Base-by-base conservation (phyloP, 805 yeast genomes). In the Geotrichum ghanense region DNA sequence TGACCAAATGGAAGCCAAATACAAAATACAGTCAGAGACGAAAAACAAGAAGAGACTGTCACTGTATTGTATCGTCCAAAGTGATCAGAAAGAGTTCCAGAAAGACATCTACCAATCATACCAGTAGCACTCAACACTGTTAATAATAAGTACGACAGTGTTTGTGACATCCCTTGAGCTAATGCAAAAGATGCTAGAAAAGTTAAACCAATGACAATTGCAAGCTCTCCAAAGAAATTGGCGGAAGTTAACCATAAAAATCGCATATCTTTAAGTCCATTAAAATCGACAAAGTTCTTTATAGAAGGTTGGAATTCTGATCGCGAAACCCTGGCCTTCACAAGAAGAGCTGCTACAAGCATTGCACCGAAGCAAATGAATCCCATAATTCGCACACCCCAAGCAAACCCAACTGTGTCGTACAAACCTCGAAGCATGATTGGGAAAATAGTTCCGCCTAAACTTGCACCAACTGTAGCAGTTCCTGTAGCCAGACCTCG, bases 311-410 rank as follows among this genome's bases (percentile, higher is more conserved):
- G 53, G n/a, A n/a, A n/a, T 46, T 49, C 43, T 47, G 56, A 48
- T 46, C 35, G 63, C 3, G 53, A 48, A 3, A 71, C 53, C 55
- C 75, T 65, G 47, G 74, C 78, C 45, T 59, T 67, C 3, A 70
- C 67, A 12, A 74, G 55, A 1, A 65, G 31, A 2, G 64, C 45
- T 0, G 77, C 62, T n/a, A 60, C 45, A 1, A 55, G 9, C 21
- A 71, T 56, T 45, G 74, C 68, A 4, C 56, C 66, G 3, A 70
- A 53, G 49, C 73, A 72, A 9, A 76, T 56, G 44, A 78, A 69
- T 3, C 75, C 77, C 23, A 78, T 53, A 3, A 71, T 68, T 53
- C 84, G 63, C 40, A 78, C 68, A 0, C 83, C 79, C 83, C 84
- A 79, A 6, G 66, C 62, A 52, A 71, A 79, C 0, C 83, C 83